Evolutionary conservation across 495 filamentous ascomycete genomes (phyloP).

Genomic region (Trichoderma orchidacearum): DNA sequence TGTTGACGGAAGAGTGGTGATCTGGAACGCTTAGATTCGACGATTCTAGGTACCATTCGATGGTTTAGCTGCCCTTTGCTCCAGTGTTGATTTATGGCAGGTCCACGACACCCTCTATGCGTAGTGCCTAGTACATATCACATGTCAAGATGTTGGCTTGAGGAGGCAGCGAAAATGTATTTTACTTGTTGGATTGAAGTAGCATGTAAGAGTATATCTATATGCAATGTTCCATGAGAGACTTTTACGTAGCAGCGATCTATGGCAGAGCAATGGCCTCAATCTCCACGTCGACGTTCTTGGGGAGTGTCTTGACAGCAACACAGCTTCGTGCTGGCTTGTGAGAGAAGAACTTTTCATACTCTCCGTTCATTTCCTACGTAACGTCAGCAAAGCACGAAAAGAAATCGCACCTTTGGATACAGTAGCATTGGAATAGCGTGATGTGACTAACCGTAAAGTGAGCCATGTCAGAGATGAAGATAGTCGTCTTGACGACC

Average conservation of each 20-base stretch:
- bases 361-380: slow-evolving; percentile 71
- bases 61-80: not conserved
- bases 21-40: slow-evolving; percentile 34
- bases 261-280: slow-evolving; percentile 72
- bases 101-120: too few species aligned
- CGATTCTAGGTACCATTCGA: not conserved
- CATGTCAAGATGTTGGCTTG: too few species aligned
- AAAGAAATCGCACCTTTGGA: too few species aligned
- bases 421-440: too few species aligned
- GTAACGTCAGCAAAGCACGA: not conserved
- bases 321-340: slow-evolving; percentile 92
- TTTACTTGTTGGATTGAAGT: slow-evolving; percentile 7
- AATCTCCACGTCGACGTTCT: slow-evolving; percentile 84
- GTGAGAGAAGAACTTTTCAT: slow-evolving; percentile 74
- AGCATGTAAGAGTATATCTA: not conserved
- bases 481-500: slow-evolving; percentile 74
- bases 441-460: slow-evolving; percentile 44
- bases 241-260: not conserved
- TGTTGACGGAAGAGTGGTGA: slow-evolving; percentile 86
- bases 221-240: not conserved
- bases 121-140: slow-evolving; percentile 12
- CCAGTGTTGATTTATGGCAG: not conserved
- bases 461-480: slow-evolving; percentile 73
- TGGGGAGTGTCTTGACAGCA: slow-evolving; percentile 78
- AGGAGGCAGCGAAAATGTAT: slow-evolving; percentile 10